Base-by-base conservation (phyloP, 1,284 basidiomycete genomes). In the Ganoderma multipileum region DNA sequence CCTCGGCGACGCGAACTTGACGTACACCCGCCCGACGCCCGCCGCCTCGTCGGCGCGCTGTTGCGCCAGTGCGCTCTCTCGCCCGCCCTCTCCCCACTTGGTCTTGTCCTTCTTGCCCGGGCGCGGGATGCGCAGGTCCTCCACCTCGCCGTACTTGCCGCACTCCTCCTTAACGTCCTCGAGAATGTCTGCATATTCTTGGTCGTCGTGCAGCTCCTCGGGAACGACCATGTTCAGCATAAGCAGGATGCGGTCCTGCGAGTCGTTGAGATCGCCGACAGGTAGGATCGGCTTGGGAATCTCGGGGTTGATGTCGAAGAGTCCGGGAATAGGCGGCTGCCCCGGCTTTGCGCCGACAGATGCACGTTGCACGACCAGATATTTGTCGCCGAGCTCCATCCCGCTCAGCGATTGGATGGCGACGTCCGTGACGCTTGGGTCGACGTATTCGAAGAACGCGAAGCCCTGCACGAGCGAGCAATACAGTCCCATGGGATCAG, bases 221-320 rank as follows among this genome's bases (percentile, higher is more conserved):
- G 95, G 82, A 0, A 95, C 95, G 72, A 99, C 96, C 98, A 99
- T 99, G 87, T 99, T 99, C 77, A 99, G 85, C 92, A 99, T 94
- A 77, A 98, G 91, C 78, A 99, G 88, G 78, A 97, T 96, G 55
- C 94, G 90, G 68, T 72, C 71, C 62, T 71, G 63, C 18, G 92
- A 90, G 57, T 91, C 86, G 14, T 81, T 82, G 39, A 81, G 82
- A 58, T 85, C 86, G 67, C 90, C 90, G 9, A 92, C 92, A 67
- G 93, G 92, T 84, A 96, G 90, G 78, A 94, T 95, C 28, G 94
- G 93, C 61, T 92, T 89, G 71, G 91, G 90, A 63, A 94, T 89
- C 78, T 92, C 91, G 36, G 89, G 89, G 82, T 91, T 90, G 74
- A 88, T 86, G 65, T 92, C 91, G 77, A 90, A 91, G 6, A 93